phyloP scores from a whole-genome alignment of 441 rosid species.

The Theobroma grandiflorum region DNA sequence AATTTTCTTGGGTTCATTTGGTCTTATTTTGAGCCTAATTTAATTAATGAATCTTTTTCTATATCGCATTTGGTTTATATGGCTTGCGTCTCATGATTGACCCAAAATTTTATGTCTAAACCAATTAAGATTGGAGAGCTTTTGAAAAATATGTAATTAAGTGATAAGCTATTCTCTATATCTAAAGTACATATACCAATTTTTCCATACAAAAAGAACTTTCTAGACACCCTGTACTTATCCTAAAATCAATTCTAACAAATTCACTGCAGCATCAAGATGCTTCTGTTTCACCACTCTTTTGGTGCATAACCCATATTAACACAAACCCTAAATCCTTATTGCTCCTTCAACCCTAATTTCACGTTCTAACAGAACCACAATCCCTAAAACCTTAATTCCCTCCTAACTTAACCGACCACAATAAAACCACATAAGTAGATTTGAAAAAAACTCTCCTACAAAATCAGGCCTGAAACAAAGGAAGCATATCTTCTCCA shows the following conservation, averaged over 20 bases:
- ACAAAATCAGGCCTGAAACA: background rate
- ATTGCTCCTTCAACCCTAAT: slow-evolving; percentile 13
- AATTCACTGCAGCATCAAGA: slow-evolving; percentile 8
- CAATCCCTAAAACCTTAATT: no score
- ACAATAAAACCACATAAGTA: background rate
- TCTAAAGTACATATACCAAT: slow-evolving; percentile 5
- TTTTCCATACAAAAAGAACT: background rate
- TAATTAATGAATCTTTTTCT: background rate
- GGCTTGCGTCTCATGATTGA: background rate
- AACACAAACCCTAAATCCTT: slow-evolving; percentile 1
- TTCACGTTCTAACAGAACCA: no score
- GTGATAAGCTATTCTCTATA: background rate
- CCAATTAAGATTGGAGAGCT: background rate
- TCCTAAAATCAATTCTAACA: background rate
- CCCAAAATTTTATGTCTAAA: background rate
- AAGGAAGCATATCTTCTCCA: background rate
- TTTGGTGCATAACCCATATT: background rate
- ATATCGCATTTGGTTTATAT: background rate
- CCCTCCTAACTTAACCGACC: no score
- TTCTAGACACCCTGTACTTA: background rate
- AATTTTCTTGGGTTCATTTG: background rate
- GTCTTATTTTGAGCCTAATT: background rate
- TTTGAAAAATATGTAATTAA: background rate
- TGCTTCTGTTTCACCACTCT: slow-evolving; percentile 7
- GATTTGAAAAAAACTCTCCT: background rate